Conservation (phyloP, 352 stramenopile genomes). For the Phytopythium litorale region DNA sequence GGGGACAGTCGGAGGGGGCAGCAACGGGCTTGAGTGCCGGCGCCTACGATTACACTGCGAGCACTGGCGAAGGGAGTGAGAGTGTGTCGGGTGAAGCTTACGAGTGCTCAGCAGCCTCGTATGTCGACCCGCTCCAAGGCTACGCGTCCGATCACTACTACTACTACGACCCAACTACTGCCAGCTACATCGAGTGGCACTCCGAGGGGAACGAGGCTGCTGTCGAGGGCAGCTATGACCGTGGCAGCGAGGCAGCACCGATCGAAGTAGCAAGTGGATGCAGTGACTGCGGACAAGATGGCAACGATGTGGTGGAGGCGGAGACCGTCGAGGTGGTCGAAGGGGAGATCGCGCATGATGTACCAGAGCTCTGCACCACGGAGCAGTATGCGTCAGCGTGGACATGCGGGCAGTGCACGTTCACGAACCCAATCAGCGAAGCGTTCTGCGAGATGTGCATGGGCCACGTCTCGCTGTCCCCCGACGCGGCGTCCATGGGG, state of each 20-base stretch:
- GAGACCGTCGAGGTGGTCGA: slow-evolving; percentile 37
- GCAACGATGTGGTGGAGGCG: slow-evolving; percentile 26
- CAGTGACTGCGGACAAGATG: background rate
- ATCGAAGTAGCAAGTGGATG: background rate
- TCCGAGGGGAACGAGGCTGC: background rate
- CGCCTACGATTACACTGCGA: background rate
- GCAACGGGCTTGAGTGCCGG: background rate
- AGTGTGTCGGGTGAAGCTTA: background rate
- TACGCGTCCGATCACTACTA: background rate
- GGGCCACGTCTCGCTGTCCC: slow-evolving; percentile 46
- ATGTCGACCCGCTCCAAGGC: background rate
- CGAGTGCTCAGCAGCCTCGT: background rate
- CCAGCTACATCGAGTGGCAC: background rate
- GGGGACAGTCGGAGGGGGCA: slow-evolving; percentile 3
- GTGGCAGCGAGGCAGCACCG: background rate
- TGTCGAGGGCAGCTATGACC: background rate
- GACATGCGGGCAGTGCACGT: slow-evolving; percentile 58
- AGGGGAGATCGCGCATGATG: slow-evolving; percentile 2
- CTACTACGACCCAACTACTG: background rate
- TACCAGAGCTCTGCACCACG: background rate
- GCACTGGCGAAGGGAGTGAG: background rate
- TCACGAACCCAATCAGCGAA: slow-evolving; percentile 43
- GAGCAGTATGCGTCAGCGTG: slow-evolving; percentile 14
- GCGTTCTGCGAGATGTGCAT: slow-evolving; percentile 63
- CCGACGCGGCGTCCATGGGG: background rate